Evolutionary conservation across 2,329 filamentous ascomycete genomes (phyloP).

Genomic region (Fusarium nygamai): DNA sequence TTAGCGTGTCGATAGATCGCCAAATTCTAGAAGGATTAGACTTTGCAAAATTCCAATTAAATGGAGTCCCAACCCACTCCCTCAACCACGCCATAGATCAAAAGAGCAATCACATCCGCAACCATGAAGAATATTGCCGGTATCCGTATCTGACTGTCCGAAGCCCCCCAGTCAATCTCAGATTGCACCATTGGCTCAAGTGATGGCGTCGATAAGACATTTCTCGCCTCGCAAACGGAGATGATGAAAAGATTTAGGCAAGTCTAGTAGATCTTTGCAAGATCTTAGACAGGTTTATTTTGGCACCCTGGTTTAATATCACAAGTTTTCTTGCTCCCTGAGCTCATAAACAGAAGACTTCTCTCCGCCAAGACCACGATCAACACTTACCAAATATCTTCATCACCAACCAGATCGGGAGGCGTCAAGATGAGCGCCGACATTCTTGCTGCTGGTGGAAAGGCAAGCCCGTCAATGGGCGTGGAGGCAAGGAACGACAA

Average conservation of each 20-base stretch:
- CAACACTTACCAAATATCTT: neutral
- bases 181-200: conserved; percentile 27
- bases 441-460: conserved; percentile 13
- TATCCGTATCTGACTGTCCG: conserved; percentile 6
- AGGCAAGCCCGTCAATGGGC: conserved; percentile 4
- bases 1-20: neutral
- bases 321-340: neutral
- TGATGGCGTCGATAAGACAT: conserved; percentile 30
- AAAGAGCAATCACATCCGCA: conserved; percentile 30
- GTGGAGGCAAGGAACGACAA: conserved; percentile 1
- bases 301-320: neutral
- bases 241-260: neutral
- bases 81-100: conserved; percentile 25
- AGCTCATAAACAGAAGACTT: neutral
- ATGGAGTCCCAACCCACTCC: conserved; percentile 20
- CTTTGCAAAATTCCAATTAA: conserved; percentile 29
- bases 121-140: conserved; percentile 5
- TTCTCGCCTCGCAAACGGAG: neutral
- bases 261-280: neutral
- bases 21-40: conserved; percentile 10
- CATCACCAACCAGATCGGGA: neutral
- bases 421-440: conserved; percentile 20
- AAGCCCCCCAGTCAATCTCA: conserved; percentile 8
- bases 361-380: neutral
- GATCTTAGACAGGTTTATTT: neutral